phyloP scores from a whole-genome alignment of 257 asterid genomes.

The Plantago ovata region DNA sequence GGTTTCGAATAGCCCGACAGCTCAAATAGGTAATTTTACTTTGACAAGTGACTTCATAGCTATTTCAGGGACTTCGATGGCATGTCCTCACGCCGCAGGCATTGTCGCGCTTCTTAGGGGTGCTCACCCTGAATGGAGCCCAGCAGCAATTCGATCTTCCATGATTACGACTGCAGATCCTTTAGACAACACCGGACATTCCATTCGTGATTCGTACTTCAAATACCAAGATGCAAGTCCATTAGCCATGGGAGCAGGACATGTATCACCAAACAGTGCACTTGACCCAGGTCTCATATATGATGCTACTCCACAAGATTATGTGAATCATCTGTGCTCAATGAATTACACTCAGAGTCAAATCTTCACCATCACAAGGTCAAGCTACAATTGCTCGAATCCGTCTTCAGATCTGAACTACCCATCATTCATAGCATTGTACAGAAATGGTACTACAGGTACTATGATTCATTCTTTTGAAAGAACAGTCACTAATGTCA shows the following conservation, averaged over 20 bases:
- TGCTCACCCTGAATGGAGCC: conserved; percentile 43
- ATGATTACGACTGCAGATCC: conserved; percentile 40
- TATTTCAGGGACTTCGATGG: conserved; percentile 39
- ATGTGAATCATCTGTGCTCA: conserved; percentile 32
- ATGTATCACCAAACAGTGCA: conserved; percentile 34
- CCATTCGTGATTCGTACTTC: conserved; percentile 26
- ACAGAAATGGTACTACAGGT: conserved; percentile 6
- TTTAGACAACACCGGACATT: conserved; percentile 22
- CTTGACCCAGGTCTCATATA: conserved; percentile 40
- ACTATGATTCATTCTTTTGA: conserved; percentile 10
- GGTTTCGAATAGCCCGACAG: conserved; percentile 6
- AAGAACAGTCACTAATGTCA: conserved; percentile 29
- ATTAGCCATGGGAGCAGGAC: conserved; percentile 39
- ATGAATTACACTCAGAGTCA: conserved; percentile 28
- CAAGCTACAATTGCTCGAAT: conserved; percentile 31
- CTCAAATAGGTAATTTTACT: conserved; percentile 23
- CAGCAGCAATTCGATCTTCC: conserved; percentile 38
- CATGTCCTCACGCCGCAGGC: conserved; percentile 46
- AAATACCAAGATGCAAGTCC: conserved; percentile 25
- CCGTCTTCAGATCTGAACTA: conserved; percentile 35
- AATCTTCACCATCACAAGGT: conserved; percentile 26
- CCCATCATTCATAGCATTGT: conserved; percentile 34
- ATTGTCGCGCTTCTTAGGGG: conserved; percentile 37
- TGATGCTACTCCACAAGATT: conserved; percentile 32
- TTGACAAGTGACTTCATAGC: conserved; percentile 13